Base-by-base conservation (phyloP, 2,329 filamentous ascomycete genomes). In the Claviceps digitariae region DNA sequence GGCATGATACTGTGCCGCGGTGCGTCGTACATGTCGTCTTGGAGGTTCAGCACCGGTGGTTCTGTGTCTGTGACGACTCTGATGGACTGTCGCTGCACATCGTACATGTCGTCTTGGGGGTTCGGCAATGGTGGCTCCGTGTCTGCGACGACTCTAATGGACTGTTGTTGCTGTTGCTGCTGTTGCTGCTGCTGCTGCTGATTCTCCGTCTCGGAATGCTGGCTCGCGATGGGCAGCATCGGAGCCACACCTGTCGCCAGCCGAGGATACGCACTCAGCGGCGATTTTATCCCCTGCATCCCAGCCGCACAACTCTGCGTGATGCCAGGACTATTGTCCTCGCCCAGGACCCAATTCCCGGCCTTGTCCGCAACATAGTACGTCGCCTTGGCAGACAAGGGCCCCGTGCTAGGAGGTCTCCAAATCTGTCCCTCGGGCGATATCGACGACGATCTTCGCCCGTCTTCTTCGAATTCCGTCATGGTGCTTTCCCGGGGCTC, bases 401-500 rank as follows among this genome's bases (percentile, higher is more conserved):
- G 72, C 21, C 70, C 72, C 2, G 67, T 66, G 2, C 72, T 69
- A 0, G 75, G 74, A 6, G 74, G 75, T 13, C 73, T 67, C 76
- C 76, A 79, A 47, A 78, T 71, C 53, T 73, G 70, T n/a, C 57
- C 70, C 60, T 50, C 68, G 25, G 61, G 62, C 3, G 67, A 65
- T 48, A 60, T 47, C 46, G 70, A 66, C 59, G 66, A 49, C 54
- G 52, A 52, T 6, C 31, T 40, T 17, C 66, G 65, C 55, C 74
- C 66, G 59, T 77, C 72, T 64, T 79, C 72, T 56, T 79, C 75
- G 54, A 79, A 74, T 63, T 80, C 70, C 9, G 76, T 74, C 57
- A 77, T 65, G 54, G 72, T 67, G 63, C 76, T 73, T 53, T 74
- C 70, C 23, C 66, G 67, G 10, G 64, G 61, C 31, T 10, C 31